These are phyloP conservation scores for Diaporthe vaccinii DNA, from an alignment of 2,329 filamentous ascomycete species.

Conservation along the genomic window DNA sequence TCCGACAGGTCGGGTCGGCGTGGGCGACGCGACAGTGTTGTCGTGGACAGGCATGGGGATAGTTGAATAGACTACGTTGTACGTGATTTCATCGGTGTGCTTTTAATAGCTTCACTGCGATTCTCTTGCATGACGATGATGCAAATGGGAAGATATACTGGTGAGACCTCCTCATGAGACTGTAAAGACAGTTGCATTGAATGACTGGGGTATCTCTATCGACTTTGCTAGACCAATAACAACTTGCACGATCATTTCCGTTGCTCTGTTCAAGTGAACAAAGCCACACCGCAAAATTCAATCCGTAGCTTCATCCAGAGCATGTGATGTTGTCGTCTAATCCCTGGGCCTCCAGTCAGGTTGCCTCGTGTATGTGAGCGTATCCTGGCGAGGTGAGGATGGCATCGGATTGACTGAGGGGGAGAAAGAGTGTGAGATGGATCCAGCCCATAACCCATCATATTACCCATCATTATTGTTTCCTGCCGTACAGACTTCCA, in stretches of 20 bases:
- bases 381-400: conserved; percentile 1
- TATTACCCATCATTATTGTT: conserved; percentile 31
- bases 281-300: conserved; percentile 4
- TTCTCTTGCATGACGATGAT: neutral
- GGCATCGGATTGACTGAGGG: neutral
- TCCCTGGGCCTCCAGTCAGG: conserved; percentile 15
- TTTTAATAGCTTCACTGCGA: neutral
- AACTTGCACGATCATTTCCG: conserved; percentile 24
- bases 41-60: neutral
- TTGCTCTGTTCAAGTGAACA: conserved; percentile 7
- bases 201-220: conserved; percentile 40
- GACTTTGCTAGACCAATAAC: conserved; percentile 29
- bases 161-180: neutral
- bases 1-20: neutral
- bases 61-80: neutral
- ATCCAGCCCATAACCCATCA: conserved; percentile 34
- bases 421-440: conserved; percentile 26
- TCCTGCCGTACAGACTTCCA: conserved; percentile 6
- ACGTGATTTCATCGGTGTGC: neutral
- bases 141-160: neutral
- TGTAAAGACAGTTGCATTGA: conserved; percentile 34
- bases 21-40: neutral
- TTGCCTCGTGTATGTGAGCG: neutral
- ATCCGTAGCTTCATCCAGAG: conserved; percentile 17
- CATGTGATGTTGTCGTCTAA: conserved; percentile 13